Base-by-base conservation (phyloP, 2,329 filamentous ascomycete genomes). In the Paraphaeosphaeria sporulosa region DNA sequence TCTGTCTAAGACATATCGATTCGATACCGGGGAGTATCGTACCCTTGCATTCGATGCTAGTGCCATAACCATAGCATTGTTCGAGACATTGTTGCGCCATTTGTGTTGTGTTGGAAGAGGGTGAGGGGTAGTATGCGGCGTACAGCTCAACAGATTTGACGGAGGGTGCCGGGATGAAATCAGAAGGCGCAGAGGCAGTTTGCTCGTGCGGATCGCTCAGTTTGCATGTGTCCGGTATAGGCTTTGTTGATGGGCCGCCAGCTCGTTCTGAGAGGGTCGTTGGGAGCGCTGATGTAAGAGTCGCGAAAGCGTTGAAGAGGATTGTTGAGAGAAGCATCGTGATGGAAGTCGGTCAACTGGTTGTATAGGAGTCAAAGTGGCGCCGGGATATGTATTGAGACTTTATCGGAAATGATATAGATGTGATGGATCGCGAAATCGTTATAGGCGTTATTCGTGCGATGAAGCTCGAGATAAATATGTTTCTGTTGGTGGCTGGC, bases 31-130 rank as follows among this genome's bases (percentile, higher is more conserved):
- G 25, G 25, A 27, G 25, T 27, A 27, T 27, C 25, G 3, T 27
- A 9, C 69, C 68, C 57, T 75, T 74, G 67, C 79, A 81, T 42
- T 75, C 63, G 10, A 62, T 64, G n/a, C 60, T 59, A 43, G 71
- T 65, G 12, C 78, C 78, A 48, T 76, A 77, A 13, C 79, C 78
- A 57, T 80, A 77, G 66, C 79, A 81, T 61, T 80, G 79, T 60
- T 80, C 55, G 3, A 76, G 68, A 61, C 78, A 80, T 54, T 77
- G 71, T 55, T 69, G 54, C 15, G 70, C 71, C 67, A 73, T 64
- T 36, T 60, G 59, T 2, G 66, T 72, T 17, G 47, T 68, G 63
- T 76, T 71, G 19, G 69, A 60, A 2, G 72, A 63, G 43, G 64
- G 64, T 4, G 71, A 64, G 19, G 73, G 69, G 61, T 79, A 80